A percentile compares a stretch with the other conserved stretches of the same genome.
Conservation (phyloP, 768 basidiomycete species). For the Kwoniella pini region DNA sequence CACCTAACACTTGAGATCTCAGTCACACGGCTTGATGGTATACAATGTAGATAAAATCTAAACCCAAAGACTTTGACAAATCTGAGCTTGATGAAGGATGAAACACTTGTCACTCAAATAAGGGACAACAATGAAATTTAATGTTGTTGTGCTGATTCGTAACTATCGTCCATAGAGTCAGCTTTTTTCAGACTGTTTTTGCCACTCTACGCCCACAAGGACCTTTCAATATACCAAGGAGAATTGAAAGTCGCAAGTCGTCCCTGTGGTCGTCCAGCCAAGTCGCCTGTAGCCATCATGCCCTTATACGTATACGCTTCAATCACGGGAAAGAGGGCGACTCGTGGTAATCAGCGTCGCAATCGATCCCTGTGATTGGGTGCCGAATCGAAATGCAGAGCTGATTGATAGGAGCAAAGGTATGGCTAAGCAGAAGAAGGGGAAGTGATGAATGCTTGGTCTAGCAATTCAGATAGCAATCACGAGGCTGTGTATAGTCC, state of each 20-base stretch:
- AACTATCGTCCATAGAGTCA: no score
- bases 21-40: no score
- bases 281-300: not conserved
- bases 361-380: not conserved
- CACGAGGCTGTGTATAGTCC: not conserved
- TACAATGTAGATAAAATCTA: no score
- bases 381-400: not conserved
- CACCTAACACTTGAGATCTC: not conserved
- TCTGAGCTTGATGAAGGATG: not conserved
- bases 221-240: no score
- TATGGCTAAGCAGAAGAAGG: no score
- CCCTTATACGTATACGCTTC: not conserved
- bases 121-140: not conserved
- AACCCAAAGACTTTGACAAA: not conserved
- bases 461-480: not conserved
- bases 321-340: not conserved
- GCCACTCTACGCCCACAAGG: no score
- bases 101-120: not conserved
- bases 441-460: not conserved
- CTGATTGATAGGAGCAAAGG: not conserved
- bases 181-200: no score
- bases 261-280: constrained; percentile 2
- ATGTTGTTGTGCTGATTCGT: not conserved
- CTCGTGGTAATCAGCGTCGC: not conserved
- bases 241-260: no score